phyloP scores from a whole-genome alignment of 1,284 basidiomycete genomes.

The Puccinia polysora region DNA sequence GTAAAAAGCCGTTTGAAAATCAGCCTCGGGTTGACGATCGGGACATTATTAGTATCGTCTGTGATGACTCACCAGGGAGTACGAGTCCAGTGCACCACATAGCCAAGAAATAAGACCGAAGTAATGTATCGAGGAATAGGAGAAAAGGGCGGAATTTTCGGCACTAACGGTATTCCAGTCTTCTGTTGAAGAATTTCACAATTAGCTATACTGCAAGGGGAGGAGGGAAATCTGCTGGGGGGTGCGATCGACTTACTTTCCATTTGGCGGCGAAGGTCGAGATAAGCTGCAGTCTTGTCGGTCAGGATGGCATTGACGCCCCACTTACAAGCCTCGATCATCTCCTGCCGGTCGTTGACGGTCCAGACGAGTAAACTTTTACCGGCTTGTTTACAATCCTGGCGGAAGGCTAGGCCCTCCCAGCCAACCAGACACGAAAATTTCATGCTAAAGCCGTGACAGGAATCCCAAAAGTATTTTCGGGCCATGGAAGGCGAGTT shows the following conservation, averaged over 20 bases:
- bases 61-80: slow-evolving; percentile 1
- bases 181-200: background rate
- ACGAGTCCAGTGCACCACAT: background rate
- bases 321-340: slow-evolving; percentile 94
- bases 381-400: slow-evolving; percentile 69
- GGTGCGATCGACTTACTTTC: slow-evolving; percentile 57
- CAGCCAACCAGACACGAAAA: slow-evolving; percentile 69
- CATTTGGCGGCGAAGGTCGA: slow-evolving; percentile 66
- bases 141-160: slow-evolving; percentile 19
- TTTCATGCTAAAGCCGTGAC: slow-evolving; percentile 79
- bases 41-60: background rate
- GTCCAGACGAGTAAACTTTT: slow-evolving; percentile 96
- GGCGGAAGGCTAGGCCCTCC: slow-evolving; percentile 67
- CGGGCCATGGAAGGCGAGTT: slow-evolving; percentile 62
- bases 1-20: background rate
- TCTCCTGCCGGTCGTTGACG: slow-evolving; percentile 81
- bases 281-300: slow-evolving; percentile 72
- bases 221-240: background rate
- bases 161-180: slow-evolving; percentile 15
- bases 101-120: slow-evolving; percentile 9
- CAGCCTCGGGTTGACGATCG: background rate
- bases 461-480: slow-evolving; percentile 84
- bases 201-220: background rate
- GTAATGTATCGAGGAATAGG: slow-evolving; percentile 26
- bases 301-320: slow-evolving; percentile 83